Percentiles rank a stretch among this genome's conserved stretches.
Conservation (phyloP, 441 rosid species). For the Breynia disticha region DNA sequence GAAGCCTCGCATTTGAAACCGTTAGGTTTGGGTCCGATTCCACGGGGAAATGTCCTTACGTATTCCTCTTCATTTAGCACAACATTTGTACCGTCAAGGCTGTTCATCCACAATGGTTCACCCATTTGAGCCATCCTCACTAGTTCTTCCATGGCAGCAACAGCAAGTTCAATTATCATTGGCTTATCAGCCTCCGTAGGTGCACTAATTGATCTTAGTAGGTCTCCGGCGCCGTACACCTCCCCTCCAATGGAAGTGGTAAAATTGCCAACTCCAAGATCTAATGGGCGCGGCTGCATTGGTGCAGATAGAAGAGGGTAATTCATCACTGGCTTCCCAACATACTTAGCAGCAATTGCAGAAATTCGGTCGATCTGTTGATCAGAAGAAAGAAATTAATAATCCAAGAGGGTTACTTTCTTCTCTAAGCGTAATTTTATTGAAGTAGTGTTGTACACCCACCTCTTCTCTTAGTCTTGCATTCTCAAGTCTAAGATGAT, state of each 20-base stretch:
- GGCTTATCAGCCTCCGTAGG: conserved; percentile 66
- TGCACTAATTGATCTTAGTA: conserved; percentile 48
- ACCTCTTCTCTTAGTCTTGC: conserved; percentile 88
- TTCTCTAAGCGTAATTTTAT: too few species aligned
- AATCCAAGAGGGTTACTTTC: too few species aligned
- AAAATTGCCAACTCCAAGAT: conserved; percentile 53
- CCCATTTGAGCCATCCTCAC: conserved; percentile 56
- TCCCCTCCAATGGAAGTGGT: conserved; percentile 48
- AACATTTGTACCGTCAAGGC: conserved; percentile 33
- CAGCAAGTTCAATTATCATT: conserved; percentile 62
- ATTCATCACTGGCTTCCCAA: conserved; percentile 74
- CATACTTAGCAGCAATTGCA: conserved; percentile 82
- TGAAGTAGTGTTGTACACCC: not conserved
- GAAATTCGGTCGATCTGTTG: conserved; percentile 76
- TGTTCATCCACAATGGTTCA: conserved; percentile 72
- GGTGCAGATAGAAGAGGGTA: conserved; percentile 61
- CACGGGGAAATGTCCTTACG: conserved; percentile 35
- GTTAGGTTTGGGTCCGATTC: conserved; percentile 45
- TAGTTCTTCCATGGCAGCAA: conserved; percentile 85
- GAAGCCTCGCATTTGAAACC: conserved; percentile 80
- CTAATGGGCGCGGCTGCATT: conserved; percentile 49
- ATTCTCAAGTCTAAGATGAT: conserved; percentile 81
- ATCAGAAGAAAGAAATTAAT: not conserved
- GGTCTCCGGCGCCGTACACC: conserved; percentile 53
- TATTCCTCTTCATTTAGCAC: conserved; percentile 66